Evolutionary conservation across 2,329 filamentous ascomycete species (phyloP), one percentile per base, ranked within the genome.

Genomic region (Cladophialophora carrionii): DNA sequence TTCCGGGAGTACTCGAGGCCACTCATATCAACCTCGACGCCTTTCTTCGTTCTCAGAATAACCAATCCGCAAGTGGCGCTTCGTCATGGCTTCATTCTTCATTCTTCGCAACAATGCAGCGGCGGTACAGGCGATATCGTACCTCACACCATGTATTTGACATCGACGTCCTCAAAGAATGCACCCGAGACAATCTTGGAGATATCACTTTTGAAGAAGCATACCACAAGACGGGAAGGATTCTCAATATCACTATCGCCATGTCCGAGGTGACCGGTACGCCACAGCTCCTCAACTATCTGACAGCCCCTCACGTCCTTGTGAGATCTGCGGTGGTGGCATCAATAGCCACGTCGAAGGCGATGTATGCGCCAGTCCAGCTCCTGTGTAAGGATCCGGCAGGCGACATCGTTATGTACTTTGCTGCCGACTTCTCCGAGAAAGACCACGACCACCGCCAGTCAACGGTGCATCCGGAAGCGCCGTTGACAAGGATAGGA

Each of bases 151-250:
- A 88, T 54, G 88, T 94, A 80, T 91, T 93, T 67, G 92, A 97
- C 73, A 96, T 95, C 71, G 85, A 86, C 26, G 88, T 96, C 75
- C 80, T 97, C 54, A 88, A 86, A 1, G 84, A 89, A 54, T 92
- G 96, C 7, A 95, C 97, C 90, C 85, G 86, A 62, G 83, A 83
- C 37, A 81, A 95, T 72, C 83, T 96, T 4, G 92, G 92, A 41
- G 91, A 97, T 72, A 89, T 96, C 72, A 98, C 94, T 0, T 98
- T 98, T 71, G 91, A 94, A 73, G 94, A 98, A 77, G 92, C 92
- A 0, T 97, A 98, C 79, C 96, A 96, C 74, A 88, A 92, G n/a
- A 96, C 93, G 0, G 86, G 92, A 31, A 86, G 92, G 65, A 94
- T 97, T 67, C 85, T 96, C 73, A 98, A 97, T 75, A 96, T 98